These are phyloP conservation scores for Parachlorella kessleri DNA, from an alignment of 139 green algal species.

Conservation along the genomic window DNA sequence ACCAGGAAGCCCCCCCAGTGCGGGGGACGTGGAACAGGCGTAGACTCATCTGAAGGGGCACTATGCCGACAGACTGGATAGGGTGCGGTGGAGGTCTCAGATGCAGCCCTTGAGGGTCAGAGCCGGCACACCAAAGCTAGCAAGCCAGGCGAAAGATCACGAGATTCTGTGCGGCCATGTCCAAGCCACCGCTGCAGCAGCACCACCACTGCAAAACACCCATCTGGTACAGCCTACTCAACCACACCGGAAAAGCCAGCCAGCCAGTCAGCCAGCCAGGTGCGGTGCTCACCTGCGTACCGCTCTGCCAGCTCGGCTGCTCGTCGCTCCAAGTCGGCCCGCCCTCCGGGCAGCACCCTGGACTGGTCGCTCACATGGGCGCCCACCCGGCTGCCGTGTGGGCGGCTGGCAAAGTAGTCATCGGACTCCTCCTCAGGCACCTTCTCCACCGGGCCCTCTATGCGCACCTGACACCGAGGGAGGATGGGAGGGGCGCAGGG, in stretches of 20 bases:
- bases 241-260: too few relatives aligned
- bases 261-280: too few relatives aligned
- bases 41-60: neutral
- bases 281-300: slow-evolving; percentile 41
- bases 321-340: slow-evolving; percentile 58
- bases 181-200: too few relatives aligned
- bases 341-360: slow-evolving; percentile 36
- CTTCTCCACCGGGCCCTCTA: slow-evolving; percentile 80
- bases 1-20: slow-evolving; percentile 89
- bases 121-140: too few relatives aligned
- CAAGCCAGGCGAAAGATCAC: too few relatives aligned
- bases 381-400: slow-evolving; percentile 76
- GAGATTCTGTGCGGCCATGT: too few relatives aligned
- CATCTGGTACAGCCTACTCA: too few relatives aligned
- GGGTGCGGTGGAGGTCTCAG: too few relatives aligned
- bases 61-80: too few relatives aligned
- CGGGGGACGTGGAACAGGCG: slow-evolving; percentile 16
- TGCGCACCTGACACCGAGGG: slow-evolving; percentile 75
- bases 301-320: slow-evolving; percentile 36
- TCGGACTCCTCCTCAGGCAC: slow-evolving; percentile 70
- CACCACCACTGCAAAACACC: too few relatives aligned
- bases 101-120: too few relatives aligned
- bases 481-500: too few relatives aligned
- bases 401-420: slow-evolving; percentile 86
- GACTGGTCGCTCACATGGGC: slow-evolving; percentile 55